Evolutionary conservation across 257 asterid genomes (phyloP).

Genomic region (Solanum acaule): DNA sequence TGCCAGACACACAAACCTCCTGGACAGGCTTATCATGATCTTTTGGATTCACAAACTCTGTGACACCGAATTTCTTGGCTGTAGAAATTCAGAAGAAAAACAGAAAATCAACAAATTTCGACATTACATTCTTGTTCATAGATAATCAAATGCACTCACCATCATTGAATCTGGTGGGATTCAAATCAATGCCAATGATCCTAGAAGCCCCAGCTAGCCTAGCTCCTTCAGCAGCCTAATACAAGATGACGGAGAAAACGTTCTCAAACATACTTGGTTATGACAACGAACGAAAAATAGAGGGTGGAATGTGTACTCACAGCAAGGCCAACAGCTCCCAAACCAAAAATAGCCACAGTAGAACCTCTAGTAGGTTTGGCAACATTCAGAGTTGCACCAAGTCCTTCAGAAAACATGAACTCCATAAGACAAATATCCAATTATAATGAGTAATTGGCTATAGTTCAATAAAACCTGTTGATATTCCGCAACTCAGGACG

Average conservation of each 20-base stretch:
- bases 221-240: conserved; percentile 94
- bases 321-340: conserved; percentile 91
- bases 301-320: conserved; percentile 46
- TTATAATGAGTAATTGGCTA: not conserved
- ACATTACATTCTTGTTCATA: not conserved
- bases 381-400: conserved; percentile 74
- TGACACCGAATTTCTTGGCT: conserved; percentile 78
- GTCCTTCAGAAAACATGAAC: conserved; percentile 22
- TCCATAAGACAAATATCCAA: not conserved
- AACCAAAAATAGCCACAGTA: conserved; percentile 63
- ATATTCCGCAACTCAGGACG: conserved; percentile 76
- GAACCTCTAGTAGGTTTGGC: conserved; percentile 78
- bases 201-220: conserved; percentile 72
- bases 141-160: conserved; percentile 5
- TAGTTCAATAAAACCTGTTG: conserved; percentile 45
- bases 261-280: not conserved
- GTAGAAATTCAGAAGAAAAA: conserved; percentile 8
- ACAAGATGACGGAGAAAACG: not conserved
- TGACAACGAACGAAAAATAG: not conserved
- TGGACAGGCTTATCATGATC: conserved; percentile 73
- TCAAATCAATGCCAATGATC: conserved; percentile 68
- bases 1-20: conserved; percentile 21
- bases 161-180: conserved; percentile 30
- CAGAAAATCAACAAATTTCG: not conserved
- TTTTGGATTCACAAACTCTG: conserved; percentile 74